Conservation (phyloP, 78 protist species). For the Dictyostelium firmibasis region DNA sequence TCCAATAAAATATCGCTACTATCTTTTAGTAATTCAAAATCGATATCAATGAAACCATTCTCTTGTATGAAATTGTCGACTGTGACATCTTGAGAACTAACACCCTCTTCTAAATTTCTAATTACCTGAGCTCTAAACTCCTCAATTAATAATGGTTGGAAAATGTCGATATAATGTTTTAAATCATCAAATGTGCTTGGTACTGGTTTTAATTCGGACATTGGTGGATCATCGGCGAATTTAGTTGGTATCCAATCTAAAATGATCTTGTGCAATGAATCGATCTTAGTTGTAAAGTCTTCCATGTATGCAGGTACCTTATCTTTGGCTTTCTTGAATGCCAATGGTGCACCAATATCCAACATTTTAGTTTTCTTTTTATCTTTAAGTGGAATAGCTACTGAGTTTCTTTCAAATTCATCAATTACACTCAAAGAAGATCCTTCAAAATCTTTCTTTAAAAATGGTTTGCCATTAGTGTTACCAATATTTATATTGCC, state of each 20-base stretch:
- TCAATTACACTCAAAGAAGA: not conserved
- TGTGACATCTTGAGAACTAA: not conserved
- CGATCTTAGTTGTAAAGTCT: constrained; percentile 13
- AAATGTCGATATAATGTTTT: constrained; percentile 51
- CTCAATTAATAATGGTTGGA: constrained; percentile 67
- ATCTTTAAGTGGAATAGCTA: not conserved
- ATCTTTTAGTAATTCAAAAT: not conserved
- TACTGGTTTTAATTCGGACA: not conserved
- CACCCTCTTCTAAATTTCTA: constrained; percentile 35
- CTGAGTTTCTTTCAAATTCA: not conserved
- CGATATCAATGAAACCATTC: constrained; percentile 12
- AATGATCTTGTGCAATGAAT: constrained; percentile 20
- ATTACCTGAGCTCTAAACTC: constrained; percentile 60
- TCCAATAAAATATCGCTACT: not conserved
- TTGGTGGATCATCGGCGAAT: not conserved
- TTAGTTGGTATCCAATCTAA: constrained; percentile 8
- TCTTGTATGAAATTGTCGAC: constrained; percentile 11
- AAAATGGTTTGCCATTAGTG: not conserved
- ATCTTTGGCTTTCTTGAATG: not conserved
- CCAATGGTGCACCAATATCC: not conserved
- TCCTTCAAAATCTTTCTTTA: not conserved
- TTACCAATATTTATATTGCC: not conserved
- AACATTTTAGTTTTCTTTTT: constrained; percentile 51
- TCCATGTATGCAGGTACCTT: not conserved
- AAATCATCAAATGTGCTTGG: constrained; percentile 49